Evolutionary conservation across 2,329 filamentous ascomycete species (phyloP).

Genomic region (Penicillium sp.): DNA sequence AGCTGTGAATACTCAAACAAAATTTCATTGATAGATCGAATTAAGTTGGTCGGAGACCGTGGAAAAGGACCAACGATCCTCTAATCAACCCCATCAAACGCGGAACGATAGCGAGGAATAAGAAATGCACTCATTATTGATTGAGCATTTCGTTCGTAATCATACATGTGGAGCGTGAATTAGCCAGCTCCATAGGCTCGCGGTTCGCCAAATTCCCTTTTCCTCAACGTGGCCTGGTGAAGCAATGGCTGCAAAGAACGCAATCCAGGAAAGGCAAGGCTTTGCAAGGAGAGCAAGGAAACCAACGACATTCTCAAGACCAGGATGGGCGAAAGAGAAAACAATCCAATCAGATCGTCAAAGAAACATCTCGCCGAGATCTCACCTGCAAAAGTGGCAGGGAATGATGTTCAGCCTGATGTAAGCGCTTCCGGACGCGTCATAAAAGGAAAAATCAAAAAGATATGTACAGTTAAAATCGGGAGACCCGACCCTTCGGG

Average conservation of each 20-base stretch:
- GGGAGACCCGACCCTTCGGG: neutral
- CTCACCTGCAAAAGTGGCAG: no score
- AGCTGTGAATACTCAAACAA: no score
- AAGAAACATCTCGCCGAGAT: no score
- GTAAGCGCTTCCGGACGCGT: neutral
- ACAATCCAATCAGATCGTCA: no score
- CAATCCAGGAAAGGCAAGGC: neutral
- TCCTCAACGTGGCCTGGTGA: slow-evolving; percentile 8
- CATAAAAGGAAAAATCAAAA: slow-evolving; percentile 7
- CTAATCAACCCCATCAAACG: no score
- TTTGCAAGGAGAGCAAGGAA: slow-evolving; percentile 1
- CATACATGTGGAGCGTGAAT: slow-evolving; percentile 27
- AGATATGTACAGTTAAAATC: slow-evolving; percentile 15
- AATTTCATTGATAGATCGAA: no score
- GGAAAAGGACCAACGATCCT: no score
- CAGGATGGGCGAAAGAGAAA: neutral
- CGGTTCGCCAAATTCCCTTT: slow-evolving; percentile 9
- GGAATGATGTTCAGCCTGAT: no score
- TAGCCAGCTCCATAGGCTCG: slow-evolving; percentile 11
- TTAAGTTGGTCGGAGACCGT: no score
- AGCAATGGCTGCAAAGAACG: slow-evolving; percentile 7
- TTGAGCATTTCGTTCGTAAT: slow-evolving; percentile 36
- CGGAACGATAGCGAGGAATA: no score
- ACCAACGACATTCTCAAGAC: slow-evolving; percentile 5
- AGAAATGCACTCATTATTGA: neutral